Conservation (phyloP, 345 rosid species). For the Acer campestre region DNA sequence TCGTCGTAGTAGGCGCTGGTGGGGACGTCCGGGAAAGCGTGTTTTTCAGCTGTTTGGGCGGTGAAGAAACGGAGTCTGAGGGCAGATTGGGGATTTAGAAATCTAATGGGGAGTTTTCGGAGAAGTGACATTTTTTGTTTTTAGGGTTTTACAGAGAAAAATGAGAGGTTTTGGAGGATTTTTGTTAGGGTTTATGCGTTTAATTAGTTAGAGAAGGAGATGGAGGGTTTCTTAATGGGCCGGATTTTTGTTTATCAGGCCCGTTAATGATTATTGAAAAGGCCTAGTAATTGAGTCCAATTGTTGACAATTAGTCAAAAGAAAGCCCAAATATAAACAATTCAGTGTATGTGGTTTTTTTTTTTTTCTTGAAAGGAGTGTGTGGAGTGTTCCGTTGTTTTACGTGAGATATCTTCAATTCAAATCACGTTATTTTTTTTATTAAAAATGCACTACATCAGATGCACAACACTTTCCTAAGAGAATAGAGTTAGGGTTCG, state of each 20-base stretch:
- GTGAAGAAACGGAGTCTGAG: slow-evolving; percentile 27
- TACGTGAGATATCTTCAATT: too few relatives aligned
- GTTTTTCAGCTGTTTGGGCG: slow-evolving; percentile 21
- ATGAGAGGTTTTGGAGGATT: too few relatives aligned
- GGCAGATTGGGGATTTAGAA: slow-evolving; percentile 14
- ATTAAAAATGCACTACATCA: too few relatives aligned
- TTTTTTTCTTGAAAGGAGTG: too few relatives aligned
- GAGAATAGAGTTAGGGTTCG: too few relatives aligned
- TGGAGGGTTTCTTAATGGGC: neutral
- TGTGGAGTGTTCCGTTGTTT: neutral
- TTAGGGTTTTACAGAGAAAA: slow-evolving; percentile 5
- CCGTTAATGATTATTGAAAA: neutral
- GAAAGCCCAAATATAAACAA: neutral
- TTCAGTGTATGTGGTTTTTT: neutral
- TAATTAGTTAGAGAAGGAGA: neutral
- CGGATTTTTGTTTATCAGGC: neutral
- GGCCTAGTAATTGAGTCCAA: neutral
- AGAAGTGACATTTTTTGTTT: slow-evolving; percentile 20
- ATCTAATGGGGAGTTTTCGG: slow-evolving; percentile 19
- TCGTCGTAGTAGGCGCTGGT: slow-evolving; percentile 60
- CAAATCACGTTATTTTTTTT: too few relatives aligned
- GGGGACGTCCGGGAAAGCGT: slow-evolving; percentile 39
- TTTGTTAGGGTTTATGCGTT: slow-evolving; percentile 14
- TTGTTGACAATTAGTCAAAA: too few relatives aligned
- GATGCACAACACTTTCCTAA: too few relatives aligned